Conservation (phyloP, 208 protist genomes). For the Leishmania turanica region DNA sequence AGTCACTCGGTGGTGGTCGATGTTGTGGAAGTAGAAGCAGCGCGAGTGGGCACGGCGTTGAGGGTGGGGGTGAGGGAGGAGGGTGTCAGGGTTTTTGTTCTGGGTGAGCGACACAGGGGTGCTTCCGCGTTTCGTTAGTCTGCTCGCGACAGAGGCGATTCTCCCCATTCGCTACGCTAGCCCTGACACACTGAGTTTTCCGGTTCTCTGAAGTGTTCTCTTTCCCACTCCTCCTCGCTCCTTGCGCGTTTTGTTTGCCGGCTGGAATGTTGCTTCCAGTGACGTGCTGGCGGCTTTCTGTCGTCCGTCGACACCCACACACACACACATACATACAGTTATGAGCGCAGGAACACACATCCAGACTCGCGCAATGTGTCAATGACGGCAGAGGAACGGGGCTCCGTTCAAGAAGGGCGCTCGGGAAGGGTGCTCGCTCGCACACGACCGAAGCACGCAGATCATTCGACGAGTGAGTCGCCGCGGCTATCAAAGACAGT, state of each 20-base stretch:
- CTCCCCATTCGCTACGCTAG: background rate
- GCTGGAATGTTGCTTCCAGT: background rate
- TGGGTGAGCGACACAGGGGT: background rate
- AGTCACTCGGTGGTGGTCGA: background rate
- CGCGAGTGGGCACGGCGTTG: too few species aligned
- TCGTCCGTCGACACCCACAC: background rate
- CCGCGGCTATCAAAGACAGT: background rate
- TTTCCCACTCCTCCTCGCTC: background rate
- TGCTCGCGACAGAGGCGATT: background rate
- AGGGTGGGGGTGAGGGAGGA: background rate
- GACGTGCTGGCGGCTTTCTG: background rate
- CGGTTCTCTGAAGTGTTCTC: background rate
- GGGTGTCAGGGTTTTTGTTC: background rate
- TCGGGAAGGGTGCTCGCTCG: background rate
- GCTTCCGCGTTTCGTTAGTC: background rate
- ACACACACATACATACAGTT: background rate
- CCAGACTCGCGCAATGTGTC: background rate
- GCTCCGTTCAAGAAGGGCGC: background rate
- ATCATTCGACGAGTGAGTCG: background rate
- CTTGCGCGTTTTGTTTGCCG: background rate
- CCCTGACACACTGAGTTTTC: background rate
- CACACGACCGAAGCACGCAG: background rate
- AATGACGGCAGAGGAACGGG: background rate
- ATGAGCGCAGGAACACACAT: background rate
- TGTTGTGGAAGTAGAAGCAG: background rate